Conservation (phyloP, 345 rosid species). For the Camelina sativa region DNA sequence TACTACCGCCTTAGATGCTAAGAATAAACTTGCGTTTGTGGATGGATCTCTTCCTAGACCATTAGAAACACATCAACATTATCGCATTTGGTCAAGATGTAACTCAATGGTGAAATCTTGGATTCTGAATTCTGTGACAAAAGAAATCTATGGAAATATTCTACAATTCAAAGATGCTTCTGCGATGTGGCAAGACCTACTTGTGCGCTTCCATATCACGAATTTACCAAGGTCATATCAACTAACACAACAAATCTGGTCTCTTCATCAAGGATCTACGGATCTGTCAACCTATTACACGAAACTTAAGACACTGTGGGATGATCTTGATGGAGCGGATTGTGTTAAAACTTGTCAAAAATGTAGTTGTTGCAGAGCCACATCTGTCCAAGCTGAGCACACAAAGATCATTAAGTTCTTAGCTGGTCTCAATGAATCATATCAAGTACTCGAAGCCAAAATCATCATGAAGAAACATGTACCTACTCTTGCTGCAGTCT, state of each 20-base stretch:
- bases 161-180: neutral
- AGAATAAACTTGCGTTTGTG: neutral
- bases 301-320: neutral
- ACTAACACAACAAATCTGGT: neutral
- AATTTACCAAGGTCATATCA: neutral
- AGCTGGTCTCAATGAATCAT: neutral
- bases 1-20: neutral
- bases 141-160: neutral
- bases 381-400: neutral
- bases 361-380: neutral
- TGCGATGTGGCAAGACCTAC: neutral
- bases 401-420: neutral
- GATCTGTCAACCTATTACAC: neutral
- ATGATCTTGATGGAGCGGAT: neutral
- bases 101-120: neutral
- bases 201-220: neutral
- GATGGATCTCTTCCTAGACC: neutral
- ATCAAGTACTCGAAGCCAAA: neutral
- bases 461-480: neutral
- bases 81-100: neutral
- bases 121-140: neutral
- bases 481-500: neutral
- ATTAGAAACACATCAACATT: neutral
- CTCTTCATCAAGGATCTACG: neutral
- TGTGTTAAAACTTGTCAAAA: neutral